phyloP scores from a whole-genome alignment of 257 asterid genomes.

The Salvia splendens region DNA sequence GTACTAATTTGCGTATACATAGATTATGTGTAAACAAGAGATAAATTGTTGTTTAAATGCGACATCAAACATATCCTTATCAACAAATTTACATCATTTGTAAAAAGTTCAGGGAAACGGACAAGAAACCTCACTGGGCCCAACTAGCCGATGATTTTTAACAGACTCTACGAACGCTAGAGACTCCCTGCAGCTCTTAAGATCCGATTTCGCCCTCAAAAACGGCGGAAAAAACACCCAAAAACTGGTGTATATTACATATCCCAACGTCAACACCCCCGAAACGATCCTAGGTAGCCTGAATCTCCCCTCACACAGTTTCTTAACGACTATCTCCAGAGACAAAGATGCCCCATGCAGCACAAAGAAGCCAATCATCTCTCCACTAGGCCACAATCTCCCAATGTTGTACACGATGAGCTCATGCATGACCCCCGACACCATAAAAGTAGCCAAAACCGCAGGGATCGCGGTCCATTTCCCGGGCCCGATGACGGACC shows the following conservation, averaged over 20 bases:
- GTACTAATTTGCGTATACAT: no score
- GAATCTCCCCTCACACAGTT: slow-evolving; percentile 18
- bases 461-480: slow-evolving; percentile 38
- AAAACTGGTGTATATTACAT: slow-evolving; percentile 43
- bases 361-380: slow-evolving; percentile 42
- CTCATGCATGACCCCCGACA: slow-evolving; percentile 76
- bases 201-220: slow-evolving; percentile 41
- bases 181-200: slow-evolving; percentile 52
- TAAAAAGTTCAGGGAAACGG: slow-evolving; percentile 38
- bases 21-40: no score
- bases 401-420: slow-evolving; percentile 54
- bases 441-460: slow-evolving; percentile 47
- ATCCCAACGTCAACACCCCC: slow-evolving; percentile 38
- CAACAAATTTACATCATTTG: no score
- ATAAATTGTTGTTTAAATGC: no score
- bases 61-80: no score
- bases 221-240: slow-evolving; percentile 66
- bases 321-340: slow-evolving; percentile 42
- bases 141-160: slow-evolving; percentile 38
- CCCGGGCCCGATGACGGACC: neutral
- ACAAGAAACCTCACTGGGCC: slow-evolving; percentile 46
- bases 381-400: slow-evolving; percentile 50
- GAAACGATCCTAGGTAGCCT: slow-evolving; percentile 38
- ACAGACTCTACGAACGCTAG: slow-evolving; percentile 59
- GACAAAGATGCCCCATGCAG: slow-evolving; percentile 47